phyloP scores from a whole-genome alignment of 768 basidiomycete species.

The Agaricus sinodeliciosus region DNA sequence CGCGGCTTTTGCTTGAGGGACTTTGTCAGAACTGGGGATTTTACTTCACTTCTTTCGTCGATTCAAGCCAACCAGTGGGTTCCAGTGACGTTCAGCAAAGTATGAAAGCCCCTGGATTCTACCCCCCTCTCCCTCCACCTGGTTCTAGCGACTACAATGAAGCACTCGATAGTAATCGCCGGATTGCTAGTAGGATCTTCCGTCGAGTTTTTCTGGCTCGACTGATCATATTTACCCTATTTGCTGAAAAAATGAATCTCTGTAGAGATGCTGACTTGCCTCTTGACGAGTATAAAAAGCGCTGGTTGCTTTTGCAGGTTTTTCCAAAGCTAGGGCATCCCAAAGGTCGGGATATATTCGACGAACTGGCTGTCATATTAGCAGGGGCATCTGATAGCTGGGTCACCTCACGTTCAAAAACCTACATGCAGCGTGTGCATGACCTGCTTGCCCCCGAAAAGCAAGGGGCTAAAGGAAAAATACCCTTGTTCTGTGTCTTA shows the following conservation, averaged over 20 bases:
- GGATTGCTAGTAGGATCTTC: constrained; percentile 31
- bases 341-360: constrained; percentile 35
- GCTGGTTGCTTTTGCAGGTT: constrained; percentile 38
- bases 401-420: constrained; percentile 27
- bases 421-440: constrained; percentile 23
- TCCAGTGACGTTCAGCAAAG: constrained; percentile 37
- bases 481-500: constrained; percentile 39
- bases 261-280: background rate
- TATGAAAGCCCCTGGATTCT: constrained; percentile 29
- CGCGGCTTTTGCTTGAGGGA: constrained; percentile 36
- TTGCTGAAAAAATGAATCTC: constrained; percentile 25
- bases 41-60: constrained; percentile 39
- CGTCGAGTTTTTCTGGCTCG: constrained; percentile 35
- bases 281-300: constrained; percentile 19
- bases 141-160: constrained; percentile 24
- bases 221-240: constrained; percentile 31
- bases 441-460: constrained; percentile 16
- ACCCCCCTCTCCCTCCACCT: constrained; percentile 22
- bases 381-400: constrained; percentile 25
- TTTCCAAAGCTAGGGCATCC: constrained; percentile 29
- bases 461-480: constrained; percentile 13
- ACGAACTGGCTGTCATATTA: constrained; percentile 28
- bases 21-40: constrained; percentile 40
- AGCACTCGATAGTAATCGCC: constrained; percentile 25
- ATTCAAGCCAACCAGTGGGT: constrained; percentile 31